Conservation (phyloP, 2,329 filamentous ascomycete species). For the Sporothrix dimorphospora region DNA sequence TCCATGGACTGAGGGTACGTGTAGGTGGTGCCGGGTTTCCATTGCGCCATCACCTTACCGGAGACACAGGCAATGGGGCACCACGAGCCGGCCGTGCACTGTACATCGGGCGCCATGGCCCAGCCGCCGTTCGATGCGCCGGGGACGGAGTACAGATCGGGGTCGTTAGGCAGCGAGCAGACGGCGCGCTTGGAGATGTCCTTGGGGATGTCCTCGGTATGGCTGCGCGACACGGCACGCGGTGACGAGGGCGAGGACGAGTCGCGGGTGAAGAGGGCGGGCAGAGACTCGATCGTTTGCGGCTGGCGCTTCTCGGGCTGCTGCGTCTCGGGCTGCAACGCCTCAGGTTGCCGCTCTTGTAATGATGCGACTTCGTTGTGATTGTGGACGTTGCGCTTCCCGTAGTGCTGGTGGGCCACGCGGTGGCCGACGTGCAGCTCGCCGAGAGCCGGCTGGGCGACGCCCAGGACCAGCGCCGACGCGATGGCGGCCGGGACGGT, state of each 20-base stretch:
- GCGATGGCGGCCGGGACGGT: conserved; percentile 54
- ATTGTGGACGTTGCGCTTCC: conserved; percentile 43
- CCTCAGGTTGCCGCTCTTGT: conserved; percentile 27
- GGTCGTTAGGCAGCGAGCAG: conserved; percentile 68
- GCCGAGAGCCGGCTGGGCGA: conserved; percentile 45
- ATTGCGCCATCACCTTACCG: conserved; percentile 77
- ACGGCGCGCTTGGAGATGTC: conserved; percentile 53
- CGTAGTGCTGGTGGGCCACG: conserved; percentile 39
- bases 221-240: conserved; percentile 31
- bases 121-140: conserved; percentile 72
- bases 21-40: conserved; percentile 73
- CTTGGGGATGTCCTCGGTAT: conserved; percentile 38
- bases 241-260: neutral
- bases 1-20: conserved; percentile 73
- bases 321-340: conserved; percentile 30
- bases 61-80: conserved; percentile 78
- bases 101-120: conserved; percentile 76
- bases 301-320: conserved; percentile 34
- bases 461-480: conserved; percentile 53
- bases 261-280: conserved; percentile 27
- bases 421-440: conserved; percentile 46
- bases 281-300: conserved; percentile 31
- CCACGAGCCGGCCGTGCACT: conserved; percentile 67
- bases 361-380: conserved; percentile 35
- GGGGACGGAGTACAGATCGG: conserved; percentile 69